Conservation (phyloP, 306 rosid species). For the Cotoneaster glaucophyllus region DNA sequence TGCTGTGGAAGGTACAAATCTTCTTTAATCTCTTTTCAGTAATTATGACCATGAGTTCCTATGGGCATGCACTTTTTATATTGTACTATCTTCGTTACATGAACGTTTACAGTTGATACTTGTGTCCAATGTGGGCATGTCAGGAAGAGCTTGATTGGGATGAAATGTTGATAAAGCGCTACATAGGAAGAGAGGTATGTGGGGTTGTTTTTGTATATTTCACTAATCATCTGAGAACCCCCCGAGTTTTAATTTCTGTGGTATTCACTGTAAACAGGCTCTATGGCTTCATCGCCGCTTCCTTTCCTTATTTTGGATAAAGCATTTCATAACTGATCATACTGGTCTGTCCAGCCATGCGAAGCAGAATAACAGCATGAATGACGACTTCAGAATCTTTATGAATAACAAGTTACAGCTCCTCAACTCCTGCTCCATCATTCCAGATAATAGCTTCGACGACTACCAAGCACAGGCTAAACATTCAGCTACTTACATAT, state of each 20-base stretch:
- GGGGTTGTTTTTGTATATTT: neutral
- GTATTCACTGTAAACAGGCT: slow-evolving; percentile 42
- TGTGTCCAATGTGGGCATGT: slow-evolving; percentile 10
- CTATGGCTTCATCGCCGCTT: slow-evolving; percentile 94
- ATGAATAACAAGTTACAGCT: slow-evolving; percentile 51
- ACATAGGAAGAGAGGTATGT: slow-evolving; percentile 78
- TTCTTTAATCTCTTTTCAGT: neutral
- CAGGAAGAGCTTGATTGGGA: slow-evolving; percentile 93
- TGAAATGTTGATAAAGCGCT: slow-evolving; percentile 57
- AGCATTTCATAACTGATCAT: slow-evolving; percentile 26
- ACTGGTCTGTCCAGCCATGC: slow-evolving; percentile 12
- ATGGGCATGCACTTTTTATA: neutral
- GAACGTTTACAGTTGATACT: neutral
- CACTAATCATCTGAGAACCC: neutral
- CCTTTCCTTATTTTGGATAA: slow-evolving; percentile 59
- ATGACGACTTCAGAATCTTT: slow-evolving; percentile 30
- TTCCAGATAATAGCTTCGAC: slow-evolving; percentile 45
- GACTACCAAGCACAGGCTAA: slow-evolving; percentile 69
- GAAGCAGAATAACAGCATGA: slow-evolving; percentile 24
- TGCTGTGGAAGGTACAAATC: slow-evolving; percentile 56
- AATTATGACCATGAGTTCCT: neutral
- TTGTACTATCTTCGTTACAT: neutral
- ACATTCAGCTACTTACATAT: slow-evolving; percentile 45
- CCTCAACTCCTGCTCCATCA: slow-evolving; percentile 36
- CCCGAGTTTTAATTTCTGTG: neutral